These are phyloP conservation scores for Penicillium fuscoglaucum DNA, from an alignment of 2,329 filamentous ascomycete species.

Conservation along the genomic window DNA sequence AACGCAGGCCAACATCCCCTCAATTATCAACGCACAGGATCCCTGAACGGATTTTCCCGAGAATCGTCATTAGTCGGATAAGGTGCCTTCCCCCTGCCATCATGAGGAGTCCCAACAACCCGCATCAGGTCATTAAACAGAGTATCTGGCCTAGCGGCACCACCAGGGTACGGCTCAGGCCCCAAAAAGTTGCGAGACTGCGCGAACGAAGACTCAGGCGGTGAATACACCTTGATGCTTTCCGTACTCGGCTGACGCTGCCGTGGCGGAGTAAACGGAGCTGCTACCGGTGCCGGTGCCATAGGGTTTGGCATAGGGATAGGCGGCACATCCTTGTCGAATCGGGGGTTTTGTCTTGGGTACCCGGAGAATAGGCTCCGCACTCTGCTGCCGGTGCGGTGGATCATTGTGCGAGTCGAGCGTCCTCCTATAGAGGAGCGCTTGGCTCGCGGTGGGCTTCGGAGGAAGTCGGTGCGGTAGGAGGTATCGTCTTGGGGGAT, in stretches of 20 bases:
- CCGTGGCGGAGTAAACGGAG: conserved; percentile 22
- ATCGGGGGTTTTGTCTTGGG: conserved; percentile 16
- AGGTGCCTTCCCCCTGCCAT: conserved; percentile 22
- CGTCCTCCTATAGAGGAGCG: conserved; percentile 28
- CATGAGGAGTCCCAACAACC: conserved; percentile 34
- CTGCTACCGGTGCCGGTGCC: background rate
- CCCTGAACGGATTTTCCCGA: conserved; percentile 5
- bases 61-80: conserved; percentile 29
- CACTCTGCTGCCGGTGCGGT: conserved; percentile 39
- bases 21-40: conserved; percentile 2
- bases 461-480: conserved; percentile 47
- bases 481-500: conserved; percentile 46
- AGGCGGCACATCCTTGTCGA: conserved; percentile 24
- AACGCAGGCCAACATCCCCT: background rate
- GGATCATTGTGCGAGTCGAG: conserved; percentile 38
- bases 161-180: conserved; percentile 28
- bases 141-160: conserved; percentile 32
- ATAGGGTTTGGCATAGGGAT: conserved; percentile 13
- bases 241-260: conserved; percentile 43
- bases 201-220: conserved; percentile 36
- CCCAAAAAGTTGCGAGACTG: conserved; percentile 27
- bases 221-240: conserved; percentile 51
- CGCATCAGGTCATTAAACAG: conserved; percentile 44
- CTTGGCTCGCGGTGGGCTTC: conserved; percentile 19
- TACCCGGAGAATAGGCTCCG: conserved; percentile 37